These are phyloP conservation scores for Hyaloscypha bicolor DNA, from an alignment of 495 filamentous ascomycete genomes.

Conservation along the genomic window DNA sequence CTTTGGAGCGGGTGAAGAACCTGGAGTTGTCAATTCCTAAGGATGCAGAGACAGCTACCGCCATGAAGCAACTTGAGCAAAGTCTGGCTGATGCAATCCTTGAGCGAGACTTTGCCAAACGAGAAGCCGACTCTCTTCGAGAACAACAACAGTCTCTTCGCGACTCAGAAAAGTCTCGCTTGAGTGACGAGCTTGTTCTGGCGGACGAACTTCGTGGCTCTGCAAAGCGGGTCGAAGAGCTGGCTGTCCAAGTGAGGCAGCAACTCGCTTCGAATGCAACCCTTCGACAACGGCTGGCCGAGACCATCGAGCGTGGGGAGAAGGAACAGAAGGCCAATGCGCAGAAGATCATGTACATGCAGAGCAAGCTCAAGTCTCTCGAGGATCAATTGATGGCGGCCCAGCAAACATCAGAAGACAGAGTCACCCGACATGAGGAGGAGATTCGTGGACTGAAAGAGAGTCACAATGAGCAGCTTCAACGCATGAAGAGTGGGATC, in stretches of 20 bases:
- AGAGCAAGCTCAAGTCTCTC: conserved; percentile 72
- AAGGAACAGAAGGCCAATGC: conserved; percentile 78
- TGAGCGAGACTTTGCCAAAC: conserved; percentile 70
- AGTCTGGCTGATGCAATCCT: conserved; percentile 66
- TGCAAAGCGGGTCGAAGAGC: conserved; percentile 72
- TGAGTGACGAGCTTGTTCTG: conserved; percentile 63
- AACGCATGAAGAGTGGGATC: conserved; percentile 56
- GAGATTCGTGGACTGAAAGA: conserved; percentile 76
- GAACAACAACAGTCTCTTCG: conserved; percentile 64
- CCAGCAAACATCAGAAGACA: conserved; percentile 85
- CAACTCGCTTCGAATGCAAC: conserved; percentile 77
- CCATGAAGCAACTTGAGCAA: conserved; percentile 63
- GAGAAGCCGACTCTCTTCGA: conserved; percentile 60
- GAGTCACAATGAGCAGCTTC: conserved; percentile 74
- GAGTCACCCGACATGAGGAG: conserved; percentile 80
- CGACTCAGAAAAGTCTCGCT: conserved; percentile 61
- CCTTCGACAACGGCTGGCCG: conserved; percentile 77
- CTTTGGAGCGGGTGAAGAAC: conserved; percentile 56
- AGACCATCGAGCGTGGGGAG: conserved; percentile 85
- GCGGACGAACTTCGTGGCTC: conserved; percentile 68
- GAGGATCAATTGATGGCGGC: conserved; percentile 84
- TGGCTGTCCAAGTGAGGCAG: conserved; percentile 72
- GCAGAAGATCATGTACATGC: conserved; percentile 78
- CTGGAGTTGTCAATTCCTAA: conserved; percentile 48
- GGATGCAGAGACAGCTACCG: conserved; percentile 55